phyloP scores from a whole-genome alignment of 495 filamentous ascomycete genomes.

The Penicillium antarcticum region DNA sequence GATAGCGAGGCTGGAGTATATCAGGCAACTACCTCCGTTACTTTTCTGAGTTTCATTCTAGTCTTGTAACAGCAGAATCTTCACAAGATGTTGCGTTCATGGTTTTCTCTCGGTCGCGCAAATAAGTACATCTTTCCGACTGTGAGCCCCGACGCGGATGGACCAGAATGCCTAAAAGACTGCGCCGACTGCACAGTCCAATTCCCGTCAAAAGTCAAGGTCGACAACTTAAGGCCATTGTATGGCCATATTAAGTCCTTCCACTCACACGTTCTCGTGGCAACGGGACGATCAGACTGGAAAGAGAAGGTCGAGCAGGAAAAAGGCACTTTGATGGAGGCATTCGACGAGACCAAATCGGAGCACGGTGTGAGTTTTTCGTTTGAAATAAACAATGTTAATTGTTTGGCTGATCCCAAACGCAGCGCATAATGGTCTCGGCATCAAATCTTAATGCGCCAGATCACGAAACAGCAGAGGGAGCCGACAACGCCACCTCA shows the following conservation, averaged over 20 bases:
- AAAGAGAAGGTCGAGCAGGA: slow-evolving; percentile 79
- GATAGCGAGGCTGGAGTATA: slow-evolving; percentile 5
- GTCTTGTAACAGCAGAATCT: neutral
- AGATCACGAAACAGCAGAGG: slow-evolving; percentile 38
- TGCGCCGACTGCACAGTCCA: slow-evolving; percentile 75
- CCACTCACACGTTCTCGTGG: slow-evolving; percentile 82
- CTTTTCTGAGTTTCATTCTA: neutral
- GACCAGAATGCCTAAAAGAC: slow-evolving; percentile 80
- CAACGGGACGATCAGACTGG: slow-evolving; percentile 93
- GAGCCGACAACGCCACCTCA: slow-evolving; percentile 54
- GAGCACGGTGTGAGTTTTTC: slow-evolving; percentile 62
- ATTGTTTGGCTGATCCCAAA: slow-evolving; percentile 2
- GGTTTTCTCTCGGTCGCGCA: slow-evolving; percentile 29
- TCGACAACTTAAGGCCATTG: slow-evolving; percentile 70
- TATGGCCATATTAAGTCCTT: slow-evolving; percentile 86
- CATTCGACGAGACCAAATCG: slow-evolving; percentile 63
- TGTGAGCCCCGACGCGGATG: slow-evolving; percentile 68
- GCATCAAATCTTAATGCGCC: slow-evolving; percentile 81
- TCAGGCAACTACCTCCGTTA: neutral
- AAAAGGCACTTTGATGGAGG: slow-evolving; percentile 89
- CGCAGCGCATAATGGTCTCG: slow-evolving; percentile 80
- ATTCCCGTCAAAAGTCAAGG: slow-evolving; percentile 67
- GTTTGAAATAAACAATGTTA: neutral
- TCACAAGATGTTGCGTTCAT: slow-evolving; percentile 33
- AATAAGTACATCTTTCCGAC: slow-evolving; percentile 41